These are phyloP conservation scores for Tilletia horrida DNA, from an alignment of 1,284 basidiomycete genomes.

Conservation along the genomic window DNA sequence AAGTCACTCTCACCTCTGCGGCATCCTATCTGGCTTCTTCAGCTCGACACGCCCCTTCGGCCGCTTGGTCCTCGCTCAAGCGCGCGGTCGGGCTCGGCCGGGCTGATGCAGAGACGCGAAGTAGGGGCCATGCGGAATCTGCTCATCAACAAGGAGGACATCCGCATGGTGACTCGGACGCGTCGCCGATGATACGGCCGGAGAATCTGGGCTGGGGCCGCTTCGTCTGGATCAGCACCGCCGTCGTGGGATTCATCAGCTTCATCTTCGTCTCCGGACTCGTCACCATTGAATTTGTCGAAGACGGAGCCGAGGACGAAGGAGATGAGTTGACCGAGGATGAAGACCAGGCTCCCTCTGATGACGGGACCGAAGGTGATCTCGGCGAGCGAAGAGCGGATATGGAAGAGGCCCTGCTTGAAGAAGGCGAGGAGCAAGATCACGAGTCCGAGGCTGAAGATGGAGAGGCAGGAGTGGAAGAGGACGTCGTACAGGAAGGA, in stretches of 20 bases:
- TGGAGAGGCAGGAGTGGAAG: not conserved
- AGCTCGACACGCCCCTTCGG: not conserved
- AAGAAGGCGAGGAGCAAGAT: not conserved
- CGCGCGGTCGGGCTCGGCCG: not conserved
- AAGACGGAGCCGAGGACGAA: not conserved
- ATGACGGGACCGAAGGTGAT: not conserved
- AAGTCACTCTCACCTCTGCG: not conserved
- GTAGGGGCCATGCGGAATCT: not conserved
- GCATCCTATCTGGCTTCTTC: not conserved
- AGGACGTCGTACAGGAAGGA: not conserved
- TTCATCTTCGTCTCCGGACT: slow-evolving; percentile 8
- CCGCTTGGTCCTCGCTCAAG: not conserved
- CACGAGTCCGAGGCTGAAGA: not conserved
- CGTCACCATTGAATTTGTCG: not conserved
- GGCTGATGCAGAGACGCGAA: not conserved
- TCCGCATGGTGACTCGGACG: not conserved
- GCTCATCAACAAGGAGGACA: not conserved
- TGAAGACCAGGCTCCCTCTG: not conserved
- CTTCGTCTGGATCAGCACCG: slow-evolving; percentile 6
- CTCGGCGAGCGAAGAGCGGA: not conserved
- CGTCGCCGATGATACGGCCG: not conserved
- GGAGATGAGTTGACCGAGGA: not conserved
- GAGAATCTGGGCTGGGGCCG: slow-evolving; percentile 7
- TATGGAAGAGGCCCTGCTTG: not conserved
- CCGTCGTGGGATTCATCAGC: slow-evolving; percentile 7